These are phyloP conservation scores for Coemansia sp. DNA, from an alignment of 192 early-diverging fungal genomes.

Conservation along the genomic window DNA sequence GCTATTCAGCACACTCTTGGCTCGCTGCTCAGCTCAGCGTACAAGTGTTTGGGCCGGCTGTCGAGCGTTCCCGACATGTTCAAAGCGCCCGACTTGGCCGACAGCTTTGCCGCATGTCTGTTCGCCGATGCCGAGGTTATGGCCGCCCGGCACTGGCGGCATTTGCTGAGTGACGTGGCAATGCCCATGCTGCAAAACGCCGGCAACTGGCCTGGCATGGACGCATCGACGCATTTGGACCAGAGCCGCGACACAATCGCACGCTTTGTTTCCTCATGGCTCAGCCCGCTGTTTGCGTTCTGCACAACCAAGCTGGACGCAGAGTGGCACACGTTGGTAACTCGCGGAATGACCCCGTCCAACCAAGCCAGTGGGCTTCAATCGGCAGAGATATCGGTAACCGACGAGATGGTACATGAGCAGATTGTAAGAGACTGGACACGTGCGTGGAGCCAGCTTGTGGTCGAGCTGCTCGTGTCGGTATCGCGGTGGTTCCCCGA, in stretches of 20 bases:
- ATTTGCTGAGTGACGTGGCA: slow-evolving; percentile 24
- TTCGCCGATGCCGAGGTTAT: slow-evolving; percentile 33
- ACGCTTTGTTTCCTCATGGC: slow-evolving; percentile 25
- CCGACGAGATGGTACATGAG: slow-evolving; percentile 37
- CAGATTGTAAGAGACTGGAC: slow-evolving; percentile 44
- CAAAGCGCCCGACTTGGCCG: slow-evolving; percentile 12
- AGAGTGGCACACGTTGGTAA: slow-evolving; percentile 25
- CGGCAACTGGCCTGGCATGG: slow-evolving; percentile 41
- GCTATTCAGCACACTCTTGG: slow-evolving; percentile 25
- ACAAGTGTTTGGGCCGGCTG: slow-evolving; percentile 35
- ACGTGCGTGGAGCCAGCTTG: slow-evolving; percentile 32
- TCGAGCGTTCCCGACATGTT: slow-evolving; percentile 20
- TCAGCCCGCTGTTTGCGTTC: slow-evolving; percentile 32
- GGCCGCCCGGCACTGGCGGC: slow-evolving; percentile 39
- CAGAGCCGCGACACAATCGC: slow-evolving; percentile 2
- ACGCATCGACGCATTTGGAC: neutral
- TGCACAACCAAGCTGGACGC: slow-evolving; percentile 11
- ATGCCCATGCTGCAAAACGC: slow-evolving; percentile 17
- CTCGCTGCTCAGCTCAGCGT: slow-evolving; percentile 26
- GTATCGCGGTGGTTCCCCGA: slow-evolving; percentile 22
- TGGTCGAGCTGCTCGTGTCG: slow-evolving; percentile 15
- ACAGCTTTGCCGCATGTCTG: slow-evolving; percentile 27
- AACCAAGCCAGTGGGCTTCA: neutral
- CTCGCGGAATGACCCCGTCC: neutral
- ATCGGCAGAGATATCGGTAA: slow-evolving; percentile 3